Evolutionary conservation across 2,329 filamentous ascomycete species (phyloP).

Genomic region (Phyllachora maydis): DNA sequence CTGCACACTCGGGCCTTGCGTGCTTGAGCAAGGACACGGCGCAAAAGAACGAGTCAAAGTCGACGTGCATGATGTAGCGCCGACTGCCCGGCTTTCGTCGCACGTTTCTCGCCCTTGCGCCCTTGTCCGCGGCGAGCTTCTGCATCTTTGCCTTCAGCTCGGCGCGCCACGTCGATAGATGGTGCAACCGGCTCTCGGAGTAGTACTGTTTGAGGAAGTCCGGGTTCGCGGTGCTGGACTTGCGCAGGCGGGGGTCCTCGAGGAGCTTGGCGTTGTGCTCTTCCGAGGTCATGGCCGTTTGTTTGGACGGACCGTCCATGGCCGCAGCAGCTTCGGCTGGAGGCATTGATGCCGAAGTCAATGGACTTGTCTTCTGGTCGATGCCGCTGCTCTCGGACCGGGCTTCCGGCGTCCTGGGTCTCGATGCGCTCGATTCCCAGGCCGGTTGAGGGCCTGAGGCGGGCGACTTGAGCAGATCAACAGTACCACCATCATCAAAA

Average conservation of each 20-base stretch:
- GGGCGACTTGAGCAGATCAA: background rate
- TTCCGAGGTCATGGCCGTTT: constrained; percentile 50
- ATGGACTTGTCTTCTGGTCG: background rate
- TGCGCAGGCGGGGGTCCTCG: constrained; percentile 65
- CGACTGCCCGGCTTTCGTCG: constrained; percentile 36
- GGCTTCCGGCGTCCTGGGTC: no score
- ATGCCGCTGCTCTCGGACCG: background rate
- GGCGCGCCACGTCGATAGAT: constrained; percentile 91
- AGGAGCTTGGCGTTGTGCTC: constrained; percentile 79
- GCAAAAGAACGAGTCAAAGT: constrained; percentile 98
- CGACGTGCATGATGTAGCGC: constrained; percentile 80
- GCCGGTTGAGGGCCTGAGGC: no score
- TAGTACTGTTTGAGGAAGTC: constrained; percentile 91
- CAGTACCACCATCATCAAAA: constrained; percentile 1
- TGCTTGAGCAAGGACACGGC: constrained; percentile 66
- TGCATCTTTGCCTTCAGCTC: constrained; percentile 82
- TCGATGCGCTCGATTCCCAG: no score
- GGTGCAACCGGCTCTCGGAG: constrained; percentile 82
- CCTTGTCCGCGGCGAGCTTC: constrained; percentile 52
- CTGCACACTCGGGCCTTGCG: constrained; percentile 44
- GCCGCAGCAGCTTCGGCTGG: background rate
- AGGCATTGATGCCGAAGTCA: background rate
- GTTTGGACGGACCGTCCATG: constrained; percentile 2
- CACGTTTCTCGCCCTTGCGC: constrained; percentile 13
- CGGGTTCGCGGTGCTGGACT: constrained; percentile 80